Conservation (phyloP, 2,329 filamentous ascomycete genomes). For the Fusarium luffae region DNA sequence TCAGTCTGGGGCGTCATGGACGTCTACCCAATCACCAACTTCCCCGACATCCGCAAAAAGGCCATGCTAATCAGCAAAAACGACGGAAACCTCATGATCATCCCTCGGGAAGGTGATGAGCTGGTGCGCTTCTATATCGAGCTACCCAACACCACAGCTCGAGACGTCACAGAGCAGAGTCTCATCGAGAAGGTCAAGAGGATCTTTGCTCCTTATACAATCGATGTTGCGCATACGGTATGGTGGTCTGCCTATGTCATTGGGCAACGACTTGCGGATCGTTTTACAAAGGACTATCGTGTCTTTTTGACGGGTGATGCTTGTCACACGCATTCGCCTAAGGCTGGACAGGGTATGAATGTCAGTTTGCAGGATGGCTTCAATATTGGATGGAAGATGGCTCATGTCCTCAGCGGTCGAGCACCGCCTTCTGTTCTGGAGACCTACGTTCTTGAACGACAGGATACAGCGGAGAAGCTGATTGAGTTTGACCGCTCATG, state of each 20-base stretch:
- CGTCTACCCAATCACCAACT: conserved; percentile 43
- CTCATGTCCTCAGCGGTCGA: conserved; percentile 52
- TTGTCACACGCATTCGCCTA: conserved; percentile 66
- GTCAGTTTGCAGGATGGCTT: conserved; percentile 72
- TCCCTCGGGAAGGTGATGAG: conserved; percentile 42
- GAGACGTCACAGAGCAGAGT: conserved; percentile 17
- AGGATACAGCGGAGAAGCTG: conserved; percentile 56
- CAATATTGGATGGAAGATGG: conserved; percentile 69
- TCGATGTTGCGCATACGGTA: conserved; percentile 51
- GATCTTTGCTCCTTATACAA: conserved; percentile 65
- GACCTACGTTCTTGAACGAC: conserved; percentile 65
- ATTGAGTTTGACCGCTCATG: conserved; percentile 58
- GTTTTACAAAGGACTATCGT: conserved; percentile 61
- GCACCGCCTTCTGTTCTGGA: conserved; percentile 46
- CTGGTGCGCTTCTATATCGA: conserved; percentile 43
- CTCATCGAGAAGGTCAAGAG: conserved; percentile 57
- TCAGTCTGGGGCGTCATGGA: conserved; percentile 47
- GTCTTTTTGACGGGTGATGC: conserved; percentile 75
- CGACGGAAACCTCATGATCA: conserved; percentile 43
- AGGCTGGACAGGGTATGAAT: conserved; percentile 79
- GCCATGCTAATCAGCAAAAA: conserved; percentile 43
- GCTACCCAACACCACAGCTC: conserved; percentile 1
- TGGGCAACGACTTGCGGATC: conserved; percentile 62
- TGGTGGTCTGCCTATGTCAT: conserved; percentile 64
- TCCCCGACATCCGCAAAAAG: conserved; percentile 46